phyloP scores from a whole-genome alignment of 305 asterid species.

The Ilex paraguariensis region DNA sequence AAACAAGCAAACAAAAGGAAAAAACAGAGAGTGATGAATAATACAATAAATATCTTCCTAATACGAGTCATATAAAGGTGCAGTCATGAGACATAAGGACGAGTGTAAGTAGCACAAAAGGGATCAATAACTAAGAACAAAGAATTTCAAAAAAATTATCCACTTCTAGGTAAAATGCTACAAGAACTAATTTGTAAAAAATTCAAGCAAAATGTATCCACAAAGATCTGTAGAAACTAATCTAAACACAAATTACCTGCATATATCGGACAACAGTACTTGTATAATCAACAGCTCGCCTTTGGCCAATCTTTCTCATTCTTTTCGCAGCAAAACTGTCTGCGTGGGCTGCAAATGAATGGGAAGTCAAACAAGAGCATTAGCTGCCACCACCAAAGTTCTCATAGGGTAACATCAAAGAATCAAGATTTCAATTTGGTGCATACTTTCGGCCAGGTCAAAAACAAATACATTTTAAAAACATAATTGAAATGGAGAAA shows the following conservation, averaged over 20 bases:
- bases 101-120: too few relatives aligned
- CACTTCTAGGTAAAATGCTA: neutral
- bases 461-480: too few relatives aligned
- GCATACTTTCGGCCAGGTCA: too few relatives aligned
- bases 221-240: constrained; percentile 4
- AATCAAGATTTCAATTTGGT: too few relatives aligned
- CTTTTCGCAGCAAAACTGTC: constrained; percentile 85
- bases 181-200: constrained; percentile 5
- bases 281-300: constrained; percentile 96
- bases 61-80: too few relatives aligned
- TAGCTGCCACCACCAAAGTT: constrained; percentile 10
- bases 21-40: too few relatives aligned
- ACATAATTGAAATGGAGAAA: too few relatives aligned
- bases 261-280: constrained; percentile 90
- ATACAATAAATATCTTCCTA: too few relatives aligned
- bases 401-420: neutral
- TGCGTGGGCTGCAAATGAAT: constrained; percentile 56
- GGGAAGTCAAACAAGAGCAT: constrained; percentile 3
- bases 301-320: constrained; percentile 92
- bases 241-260: constrained; percentile 55
- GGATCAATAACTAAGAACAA: too few relatives aligned
- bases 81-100: too few relatives aligned
- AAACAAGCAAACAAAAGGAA: too few relatives aligned
- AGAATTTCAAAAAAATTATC: too few relatives aligned
- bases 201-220: constrained; percentile 7